Evolutionary conservation across 768 basidiomycete species (phyloP).

Genomic region (Boletellus ananiceps): DNA sequence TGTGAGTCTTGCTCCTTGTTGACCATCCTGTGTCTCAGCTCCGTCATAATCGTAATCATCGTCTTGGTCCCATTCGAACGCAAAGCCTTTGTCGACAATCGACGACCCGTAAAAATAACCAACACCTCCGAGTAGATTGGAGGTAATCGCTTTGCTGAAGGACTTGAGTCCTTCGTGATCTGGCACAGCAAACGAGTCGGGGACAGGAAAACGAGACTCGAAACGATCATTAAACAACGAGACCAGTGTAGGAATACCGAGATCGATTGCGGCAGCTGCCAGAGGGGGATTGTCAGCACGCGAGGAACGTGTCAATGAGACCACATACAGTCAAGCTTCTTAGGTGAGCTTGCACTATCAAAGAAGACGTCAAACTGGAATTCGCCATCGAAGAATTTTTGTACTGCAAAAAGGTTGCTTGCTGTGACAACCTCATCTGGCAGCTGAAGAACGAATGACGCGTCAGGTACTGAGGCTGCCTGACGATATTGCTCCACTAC

Average conservation of each 20-base stretch:
- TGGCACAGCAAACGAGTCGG: slow-evolving; percentile 47
- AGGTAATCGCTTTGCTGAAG: slow-evolving; percentile 86
- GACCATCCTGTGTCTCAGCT: slow-evolving; percentile 33
- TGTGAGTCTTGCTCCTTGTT: slow-evolving; percentile 60
- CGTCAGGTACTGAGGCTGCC: slow-evolving; percentile 57
- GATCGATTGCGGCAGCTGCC: slow-evolving; percentile 59
- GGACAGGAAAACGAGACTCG: slow-evolving; percentile 62
- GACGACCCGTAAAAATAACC: slow-evolving; percentile 94
- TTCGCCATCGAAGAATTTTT: slow-evolving; percentile 77
- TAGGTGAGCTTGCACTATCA: slow-evolving; percentile 67
- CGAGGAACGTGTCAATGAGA: background rate
- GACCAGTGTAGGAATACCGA: slow-evolving; percentile 63
- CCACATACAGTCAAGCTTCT: slow-evolving; percentile 59
- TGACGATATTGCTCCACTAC: slow-evolving; percentile 50
- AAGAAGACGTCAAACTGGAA: slow-evolving; percentile 91
- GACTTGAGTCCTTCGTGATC: slow-evolving; percentile 47
- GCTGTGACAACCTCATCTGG: slow-evolving; percentile 66
- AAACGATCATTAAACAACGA: slow-evolving; percentile 65
- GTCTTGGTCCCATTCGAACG: slow-evolving; percentile 88
- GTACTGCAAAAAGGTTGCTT: slow-evolving; percentile 82
- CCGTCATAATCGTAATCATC: slow-evolving; percentile 40
- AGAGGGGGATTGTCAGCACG: background rate
- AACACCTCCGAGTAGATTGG: slow-evolving; percentile 88
- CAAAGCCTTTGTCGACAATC: slow-evolving; percentile 79
- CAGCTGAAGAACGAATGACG: slow-evolving; percentile 73